Percentiles rank a stretch among this genome's conserved stretches.
phyloP scores from a whole-genome alignment of 495 filamentous ascomycete genomes.

The Hypoxylon fuscum region DNA sequence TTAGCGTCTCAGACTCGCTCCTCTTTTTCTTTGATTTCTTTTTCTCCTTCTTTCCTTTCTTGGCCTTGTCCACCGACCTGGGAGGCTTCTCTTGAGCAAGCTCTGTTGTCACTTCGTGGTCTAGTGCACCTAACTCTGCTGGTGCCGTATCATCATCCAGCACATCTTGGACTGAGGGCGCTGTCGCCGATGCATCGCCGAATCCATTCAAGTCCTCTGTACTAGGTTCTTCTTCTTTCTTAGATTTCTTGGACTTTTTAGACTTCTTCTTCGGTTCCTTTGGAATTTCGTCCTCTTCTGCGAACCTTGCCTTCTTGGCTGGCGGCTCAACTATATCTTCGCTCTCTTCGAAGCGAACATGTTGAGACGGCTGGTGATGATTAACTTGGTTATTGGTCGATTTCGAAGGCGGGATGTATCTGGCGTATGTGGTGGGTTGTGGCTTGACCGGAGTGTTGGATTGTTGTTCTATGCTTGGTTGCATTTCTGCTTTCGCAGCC shows the following conservation, averaged over 20 bases:
- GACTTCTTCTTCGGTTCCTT: constrained; percentile 28
- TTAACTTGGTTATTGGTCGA: constrained; percentile 22
- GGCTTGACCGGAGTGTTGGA: constrained; percentile 18
- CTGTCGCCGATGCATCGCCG: neutral
- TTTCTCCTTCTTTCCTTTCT: constrained; percentile 51
- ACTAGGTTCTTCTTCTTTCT: constrained; percentile 6
- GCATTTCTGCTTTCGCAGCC: constrained; percentile 7
- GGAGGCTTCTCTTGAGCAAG: constrained; percentile 1
- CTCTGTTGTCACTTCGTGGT: neutral
- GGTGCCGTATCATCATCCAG: neutral
- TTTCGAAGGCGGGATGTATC: constrained; percentile 50
- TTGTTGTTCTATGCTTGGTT: neutral
- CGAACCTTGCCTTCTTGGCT: constrained; percentile 34
- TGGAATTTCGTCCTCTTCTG: constrained; percentile 14
- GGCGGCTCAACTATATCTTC: constrained; percentile 29
- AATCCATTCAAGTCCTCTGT: constrained; percentile 8
- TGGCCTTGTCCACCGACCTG: constrained; percentile 2
- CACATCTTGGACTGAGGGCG: neutral
- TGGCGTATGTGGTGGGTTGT: constrained; percentile 50
- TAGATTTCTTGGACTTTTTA: constrained; percentile 41
- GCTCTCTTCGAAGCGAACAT: constrained; percentile 35
- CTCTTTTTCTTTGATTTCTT: constrained; percentile 34
- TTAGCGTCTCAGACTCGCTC: constrained; percentile 3
- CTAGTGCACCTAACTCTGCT: neutral
- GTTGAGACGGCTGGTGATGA: constrained; percentile 22